Percentiles rank a stretch among this genome's conserved stretches.
These are phyloP conservation scores for Starmera dryadoides DNA, from an alignment of 805 yeast genomes.

Conservation along the genomic window DNA sequence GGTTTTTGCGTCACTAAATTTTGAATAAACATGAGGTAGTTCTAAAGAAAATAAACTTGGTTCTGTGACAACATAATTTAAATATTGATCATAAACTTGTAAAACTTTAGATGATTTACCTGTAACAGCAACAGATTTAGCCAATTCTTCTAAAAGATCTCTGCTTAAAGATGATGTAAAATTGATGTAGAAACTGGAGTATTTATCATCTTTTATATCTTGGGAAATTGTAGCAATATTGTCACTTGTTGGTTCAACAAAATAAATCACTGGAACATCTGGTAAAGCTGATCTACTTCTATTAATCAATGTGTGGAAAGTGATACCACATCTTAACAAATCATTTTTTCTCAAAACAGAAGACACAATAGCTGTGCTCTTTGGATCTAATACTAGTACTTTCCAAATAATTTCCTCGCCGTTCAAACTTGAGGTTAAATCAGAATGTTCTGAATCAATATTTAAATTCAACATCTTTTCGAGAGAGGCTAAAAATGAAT, in stretches of 20 bases:
- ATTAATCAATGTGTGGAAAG: constrained; percentile 74
- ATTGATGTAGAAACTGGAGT: constrained; percentile 75
- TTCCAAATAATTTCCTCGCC: constrained; percentile 83
- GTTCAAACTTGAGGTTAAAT: constrained; percentile 45
- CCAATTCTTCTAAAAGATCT: constrained; percentile 79
- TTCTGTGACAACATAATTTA: constrained; percentile 89
- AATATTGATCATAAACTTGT: constrained; percentile 91
- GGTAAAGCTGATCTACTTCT: constrained; percentile 77
- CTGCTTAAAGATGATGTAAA: constrained; percentile 78
- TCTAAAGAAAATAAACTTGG: constrained; percentile 84
- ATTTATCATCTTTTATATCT: constrained; percentile 69
- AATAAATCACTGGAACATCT: constrained; percentile 92
- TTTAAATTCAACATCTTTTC: constrained; percentile 85
- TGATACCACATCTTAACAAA: constrained; percentile 81
- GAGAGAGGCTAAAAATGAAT: constrained; percentile 31
- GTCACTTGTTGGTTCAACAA: constrained; percentile 78
- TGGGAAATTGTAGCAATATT: constrained; percentile 63
- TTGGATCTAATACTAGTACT: constrained; percentile 73
- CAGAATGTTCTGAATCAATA: constrained; percentile 44
- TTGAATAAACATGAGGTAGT: constrained; percentile 53
- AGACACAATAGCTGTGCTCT: constrained; percentile 80
- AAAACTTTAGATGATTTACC: constrained; percentile 68
- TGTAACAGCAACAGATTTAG: constrained; percentile 66
- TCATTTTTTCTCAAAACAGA: constrained; percentile 92
- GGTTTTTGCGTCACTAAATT: constrained; percentile 63